These are phyloP conservation scores for Karstenula rhodostoma DNA, from an alignment of 2,329 filamentous ascomycete genomes.

Conservation along the genomic window DNA sequence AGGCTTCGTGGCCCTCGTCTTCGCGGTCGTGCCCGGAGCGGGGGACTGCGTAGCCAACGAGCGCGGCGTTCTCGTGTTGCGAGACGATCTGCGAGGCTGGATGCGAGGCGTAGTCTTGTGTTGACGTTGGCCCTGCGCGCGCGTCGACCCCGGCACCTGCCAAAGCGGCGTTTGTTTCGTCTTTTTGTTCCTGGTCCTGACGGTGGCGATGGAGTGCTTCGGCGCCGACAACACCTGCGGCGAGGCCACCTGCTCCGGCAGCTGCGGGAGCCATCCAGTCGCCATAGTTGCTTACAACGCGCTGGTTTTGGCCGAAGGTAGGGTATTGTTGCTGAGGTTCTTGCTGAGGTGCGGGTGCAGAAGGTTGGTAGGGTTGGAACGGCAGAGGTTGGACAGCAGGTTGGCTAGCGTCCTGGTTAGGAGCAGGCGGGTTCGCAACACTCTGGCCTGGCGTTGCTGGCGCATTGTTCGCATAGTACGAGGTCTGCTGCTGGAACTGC, in stretches of 20 bases:
- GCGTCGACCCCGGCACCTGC: background rate
- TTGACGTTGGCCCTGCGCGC: background rate
- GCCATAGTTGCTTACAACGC: slow-evolving; percentile 56
- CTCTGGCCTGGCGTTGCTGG: slow-evolving; percentile 13
- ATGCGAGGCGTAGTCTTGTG: background rate
- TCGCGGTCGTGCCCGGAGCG: slow-evolving; percentile 4
- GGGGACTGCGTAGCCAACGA: background rate
- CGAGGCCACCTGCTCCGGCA: slow-evolving; percentile 56
- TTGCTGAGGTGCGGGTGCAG: slow-evolving; percentile 13
- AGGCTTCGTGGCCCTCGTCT: slow-evolving; percentile 13
- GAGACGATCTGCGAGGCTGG: slow-evolving; percentile 1
- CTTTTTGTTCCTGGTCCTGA: slow-evolving; percentile 27
- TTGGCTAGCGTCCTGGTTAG: slow-evolving; percentile 9
- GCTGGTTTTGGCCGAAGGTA: slow-evolving; percentile 20
- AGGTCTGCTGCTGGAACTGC: slow-evolving; percentile 18
- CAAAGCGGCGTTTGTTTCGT: slow-evolving; percentile 13
- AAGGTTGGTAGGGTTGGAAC: slow-evolving; percentile 2
- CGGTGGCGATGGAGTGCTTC: slow-evolving; percentile 42
- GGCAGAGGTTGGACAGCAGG: slow-evolving; percentile 11
- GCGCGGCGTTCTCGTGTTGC: slow-evolving; percentile 1
- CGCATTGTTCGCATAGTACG: slow-evolving; percentile 25
- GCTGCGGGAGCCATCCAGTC: slow-evolving; percentile 64
- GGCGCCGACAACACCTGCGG: slow-evolving; percentile 51
- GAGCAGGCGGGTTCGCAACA: slow-evolving; percentile 1
- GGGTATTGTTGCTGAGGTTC: slow-evolving; percentile 23